These are phyloP conservation scores for Plantago ovata DNA, from an alignment of 257 asterid genomes.

Conservation along the genomic window DNA sequence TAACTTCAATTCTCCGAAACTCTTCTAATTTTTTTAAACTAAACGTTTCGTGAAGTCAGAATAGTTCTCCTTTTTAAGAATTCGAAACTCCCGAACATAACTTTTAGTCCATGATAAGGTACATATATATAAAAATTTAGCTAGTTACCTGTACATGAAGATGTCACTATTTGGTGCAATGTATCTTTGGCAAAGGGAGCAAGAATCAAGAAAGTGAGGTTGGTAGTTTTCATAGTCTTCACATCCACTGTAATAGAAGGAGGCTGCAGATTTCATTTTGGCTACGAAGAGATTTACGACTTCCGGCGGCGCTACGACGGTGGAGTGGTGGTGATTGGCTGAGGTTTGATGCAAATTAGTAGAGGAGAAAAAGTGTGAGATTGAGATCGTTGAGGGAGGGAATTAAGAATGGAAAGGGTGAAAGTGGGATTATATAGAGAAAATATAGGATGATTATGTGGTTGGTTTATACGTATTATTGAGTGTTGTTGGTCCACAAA, in stretches of 20 bases:
- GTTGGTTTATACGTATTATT: background rate
- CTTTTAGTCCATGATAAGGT: no score
- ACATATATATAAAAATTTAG: no score
- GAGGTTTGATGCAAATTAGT: background rate
- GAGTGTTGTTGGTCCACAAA: no score
- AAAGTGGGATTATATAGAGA: conserved; percentile 6
- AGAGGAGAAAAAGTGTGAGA: background rate
- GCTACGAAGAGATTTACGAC: background rate
- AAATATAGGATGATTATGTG: background rate
- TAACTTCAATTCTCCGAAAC: no score
- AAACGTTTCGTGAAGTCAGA: no score
- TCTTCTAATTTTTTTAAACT: no score
- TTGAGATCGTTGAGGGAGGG: conserved; percentile 10
- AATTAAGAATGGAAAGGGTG: background rate
- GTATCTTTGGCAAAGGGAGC: conserved; percentile 63
- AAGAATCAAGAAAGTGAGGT: conserved; percentile 85
- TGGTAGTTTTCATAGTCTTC: conserved; percentile 39
- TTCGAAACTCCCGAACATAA: no score
- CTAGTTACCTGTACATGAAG: conserved; percentile 85
- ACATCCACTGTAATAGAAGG: conserved; percentile 27
- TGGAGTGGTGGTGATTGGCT: background rate
- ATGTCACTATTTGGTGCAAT: conserved; percentile 69
- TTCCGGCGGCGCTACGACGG: background rate
- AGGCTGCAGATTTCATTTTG: background rate
- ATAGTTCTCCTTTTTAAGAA: no score